These are phyloP conservation scores for Phytophthora rubi DNA, from an alignment of 352 stramenopile species.

Conservation along the genomic window DNA sequence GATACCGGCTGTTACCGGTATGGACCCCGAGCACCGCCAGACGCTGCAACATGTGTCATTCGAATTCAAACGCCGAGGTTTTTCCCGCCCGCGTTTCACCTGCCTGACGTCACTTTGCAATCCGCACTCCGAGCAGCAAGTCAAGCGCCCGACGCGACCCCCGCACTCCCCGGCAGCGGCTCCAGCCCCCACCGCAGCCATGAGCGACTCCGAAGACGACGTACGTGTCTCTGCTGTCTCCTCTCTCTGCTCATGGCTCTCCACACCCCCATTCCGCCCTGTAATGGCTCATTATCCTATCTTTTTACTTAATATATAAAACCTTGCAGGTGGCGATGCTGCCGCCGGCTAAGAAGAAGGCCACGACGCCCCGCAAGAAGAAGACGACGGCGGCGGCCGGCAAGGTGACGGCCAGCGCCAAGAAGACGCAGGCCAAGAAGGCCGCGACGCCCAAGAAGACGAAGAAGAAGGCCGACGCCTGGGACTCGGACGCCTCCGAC, in stretches of 20 bases:
- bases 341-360: conserved; percentile 33
- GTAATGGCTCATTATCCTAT: conserved; percentile 18
- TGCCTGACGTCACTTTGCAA: conserved; percentile 21
- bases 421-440: conserved; percentile 47
- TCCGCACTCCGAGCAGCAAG: conserved; percentile 23
- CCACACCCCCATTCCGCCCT: background rate
- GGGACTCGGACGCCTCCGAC: conserved; percentile 45
- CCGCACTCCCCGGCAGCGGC: background rate
- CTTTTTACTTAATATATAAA: conserved; percentile 4
- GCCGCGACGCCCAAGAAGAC: conserved; percentile 48
- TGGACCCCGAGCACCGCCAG: background rate
- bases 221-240: conserved; percentile 30
- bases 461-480: conserved; percentile 47
- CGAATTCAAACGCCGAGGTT: conserved; percentile 10
- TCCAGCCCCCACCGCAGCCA: conserved; percentile 15
- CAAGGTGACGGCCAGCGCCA: conserved; percentile 31
- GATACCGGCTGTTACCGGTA: background rate
- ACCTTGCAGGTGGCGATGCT: conserved; percentile 34
- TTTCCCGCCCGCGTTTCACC: conserved; percentile 10
- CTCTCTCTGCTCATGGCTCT: conserved; percentile 1
- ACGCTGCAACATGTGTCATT: conserved; percentile 1
- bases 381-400: conserved; percentile 36
- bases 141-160: background rate
- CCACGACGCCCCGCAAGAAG: conserved; percentile 29
- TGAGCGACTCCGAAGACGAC: conserved; percentile 61